Conservation (phyloP, 2,329 filamentous ascomycete species). For the Cercospora canescens region DNA sequence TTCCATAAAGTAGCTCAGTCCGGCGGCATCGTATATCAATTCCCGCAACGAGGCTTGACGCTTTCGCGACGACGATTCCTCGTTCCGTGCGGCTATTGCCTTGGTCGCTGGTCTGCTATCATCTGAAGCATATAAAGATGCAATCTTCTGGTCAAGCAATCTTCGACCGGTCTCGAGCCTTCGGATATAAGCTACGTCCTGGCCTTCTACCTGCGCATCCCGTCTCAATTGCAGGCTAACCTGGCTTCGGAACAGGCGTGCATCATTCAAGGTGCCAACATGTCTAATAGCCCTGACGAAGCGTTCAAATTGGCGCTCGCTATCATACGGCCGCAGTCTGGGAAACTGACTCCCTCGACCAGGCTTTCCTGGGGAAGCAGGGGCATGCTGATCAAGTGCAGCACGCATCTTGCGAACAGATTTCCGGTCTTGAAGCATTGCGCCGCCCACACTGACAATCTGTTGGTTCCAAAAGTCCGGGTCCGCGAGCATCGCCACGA, state of each 20-base stretch:
- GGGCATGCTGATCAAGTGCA: constrained; percentile 90
- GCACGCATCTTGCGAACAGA: constrained; percentile 90
- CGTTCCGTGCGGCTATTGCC: constrained; percentile 34
- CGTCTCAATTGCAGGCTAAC: constrained; percentile 88
- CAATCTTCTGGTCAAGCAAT: constrained; percentile 85
- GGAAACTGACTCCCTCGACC: constrained; percentile 63
- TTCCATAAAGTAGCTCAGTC: constrained; percentile 98
- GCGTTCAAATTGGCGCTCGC: constrained; percentile 88
- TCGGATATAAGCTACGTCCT: constrained; percentile 83
- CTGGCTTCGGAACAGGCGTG: constrained; percentile 86
- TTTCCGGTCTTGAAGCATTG: constrained; percentile 90
- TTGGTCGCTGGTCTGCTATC: constrained; percentile 51
- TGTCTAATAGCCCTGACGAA: constrained; percentile 89
- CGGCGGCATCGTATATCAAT: constrained; percentile 84
- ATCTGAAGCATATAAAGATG: constrained; percentile 61
- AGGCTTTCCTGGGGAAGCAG: constrained; percentile 56
- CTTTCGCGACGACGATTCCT: constrained; percentile 58
- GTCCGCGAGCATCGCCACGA: constrained; percentile 78
- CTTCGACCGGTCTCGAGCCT: constrained; percentile 89
- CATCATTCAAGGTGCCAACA: constrained; percentile 88
- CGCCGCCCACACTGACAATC: constrained; percentile 74
- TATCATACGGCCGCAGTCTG: constrained; percentile 76
- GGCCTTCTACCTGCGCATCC: constrained; percentile 73
- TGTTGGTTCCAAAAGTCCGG: constrained; percentile 98
- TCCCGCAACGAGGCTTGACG: constrained; percentile 78